Percentiles rank a stretch among this genome's conserved stretches.
Evolutionary conservation across 257 asterid genomes (phyloP).

Genomic region (Nicotiana sylvestris): DNA sequence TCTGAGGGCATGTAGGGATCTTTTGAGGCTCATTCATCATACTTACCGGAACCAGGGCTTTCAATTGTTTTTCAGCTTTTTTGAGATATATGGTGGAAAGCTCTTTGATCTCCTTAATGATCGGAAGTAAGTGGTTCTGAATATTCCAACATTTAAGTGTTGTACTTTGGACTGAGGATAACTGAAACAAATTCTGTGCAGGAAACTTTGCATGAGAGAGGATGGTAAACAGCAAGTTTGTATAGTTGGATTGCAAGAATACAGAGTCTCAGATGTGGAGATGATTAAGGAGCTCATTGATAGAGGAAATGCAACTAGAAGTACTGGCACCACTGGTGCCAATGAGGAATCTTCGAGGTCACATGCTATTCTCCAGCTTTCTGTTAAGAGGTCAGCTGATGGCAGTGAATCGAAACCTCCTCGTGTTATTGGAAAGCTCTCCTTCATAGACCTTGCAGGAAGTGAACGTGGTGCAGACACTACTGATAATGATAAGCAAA

Average conservation of each 20-base stretch:
- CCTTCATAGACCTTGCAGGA: conserved; percentile 99
- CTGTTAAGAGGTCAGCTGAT: conserved; percentile 75
- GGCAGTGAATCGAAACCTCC: conserved; percentile 91
- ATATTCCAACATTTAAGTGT: neutral
- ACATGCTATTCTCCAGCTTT: conserved; percentile 98
- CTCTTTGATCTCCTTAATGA: conserved; percentile 90
- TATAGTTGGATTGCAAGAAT: conserved; percentile 49
- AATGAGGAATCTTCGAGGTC: conserved; percentile 99
- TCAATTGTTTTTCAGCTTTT: conserved; percentile 88
- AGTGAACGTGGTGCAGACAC: conserved; percentile 99
- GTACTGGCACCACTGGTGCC: conserved; percentile 98
- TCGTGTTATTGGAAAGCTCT: conserved; percentile 86
- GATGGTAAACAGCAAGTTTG: conserved; percentile 70
- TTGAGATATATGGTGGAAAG: conserved; percentile 97
- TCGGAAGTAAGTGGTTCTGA: conserved; percentile 59
- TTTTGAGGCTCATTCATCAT: conserved; percentile 89
- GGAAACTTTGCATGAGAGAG: conserved; percentile 98
- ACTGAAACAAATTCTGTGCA: conserved; percentile 5
- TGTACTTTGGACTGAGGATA: conserved; percentile 7
- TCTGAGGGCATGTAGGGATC: conserved; percentile 84
- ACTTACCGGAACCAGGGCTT: conserved; percentile 95
- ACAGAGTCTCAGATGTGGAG: conserved; percentile 47
- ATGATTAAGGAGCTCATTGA: conserved; percentile 88
- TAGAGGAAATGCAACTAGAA: conserved; percentile 85
- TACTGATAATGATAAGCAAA: conserved; percentile 97